Conservation (phyloP, 2,329 filamentous ascomycete genomes). For the Colletotrichum eleusines region DNA sequence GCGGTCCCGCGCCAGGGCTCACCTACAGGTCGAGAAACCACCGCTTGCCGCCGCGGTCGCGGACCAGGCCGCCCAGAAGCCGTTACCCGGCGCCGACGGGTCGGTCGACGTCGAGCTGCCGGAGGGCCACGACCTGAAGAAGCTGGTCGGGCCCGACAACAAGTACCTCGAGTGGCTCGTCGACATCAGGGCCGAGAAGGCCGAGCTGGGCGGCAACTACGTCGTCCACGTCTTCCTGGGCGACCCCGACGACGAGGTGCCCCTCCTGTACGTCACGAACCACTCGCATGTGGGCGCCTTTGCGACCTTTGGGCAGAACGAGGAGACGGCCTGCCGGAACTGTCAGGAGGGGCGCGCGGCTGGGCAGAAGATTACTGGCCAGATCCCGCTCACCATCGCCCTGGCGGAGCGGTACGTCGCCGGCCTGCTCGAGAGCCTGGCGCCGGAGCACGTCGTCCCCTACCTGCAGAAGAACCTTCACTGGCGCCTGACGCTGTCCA, state of each 20-base stretch:
- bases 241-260: conserved; percentile 54
- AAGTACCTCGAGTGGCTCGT: conserved; percentile 64
- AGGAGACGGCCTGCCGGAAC: conserved; percentile 45
- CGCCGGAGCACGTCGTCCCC: conserved; percentile 46
- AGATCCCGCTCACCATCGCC: conserved; percentile 48
- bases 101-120: conserved; percentile 1
- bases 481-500: conserved; percentile 46
- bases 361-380: conserved; percentile 44
- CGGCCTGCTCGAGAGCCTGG: conserved; percentile 43
- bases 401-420: conserved; percentile 46
- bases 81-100: background rate
- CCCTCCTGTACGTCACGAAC: conserved; percentile 55
- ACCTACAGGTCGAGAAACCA: conserved; percentile 15
- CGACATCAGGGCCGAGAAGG: conserved; percentile 65
- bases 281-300: conserved; percentile 61
- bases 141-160: conserved; percentile 42
- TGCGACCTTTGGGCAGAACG: conserved; percentile 55
- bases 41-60: background rate
- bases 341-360: conserved; percentile 43
- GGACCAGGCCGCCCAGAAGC: conserved; percentile 6
- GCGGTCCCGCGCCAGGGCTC: conserved; percentile 23
- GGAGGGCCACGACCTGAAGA: conserved; percentile 20
- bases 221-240: conserved; percentile 68
- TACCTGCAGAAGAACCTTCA: conserved; percentile 45
- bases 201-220: conserved; percentile 63